Evolutionary conservation across 805 yeast genomes (phyloP).

Genomic region (Saccharomycopsis fibuligera): DNA sequence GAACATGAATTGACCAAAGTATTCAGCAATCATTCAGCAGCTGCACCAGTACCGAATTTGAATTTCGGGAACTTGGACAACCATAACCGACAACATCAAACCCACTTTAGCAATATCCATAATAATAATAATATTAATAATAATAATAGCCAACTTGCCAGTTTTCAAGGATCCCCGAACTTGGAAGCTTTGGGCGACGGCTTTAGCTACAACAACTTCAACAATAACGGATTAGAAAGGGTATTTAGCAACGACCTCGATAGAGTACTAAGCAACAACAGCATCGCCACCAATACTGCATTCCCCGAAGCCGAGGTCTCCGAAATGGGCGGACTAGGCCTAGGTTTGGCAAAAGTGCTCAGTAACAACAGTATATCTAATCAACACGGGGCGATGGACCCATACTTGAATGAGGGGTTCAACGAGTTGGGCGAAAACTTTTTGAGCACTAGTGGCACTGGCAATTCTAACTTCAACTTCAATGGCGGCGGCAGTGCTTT

Average conservation of each 20-base stretch:
- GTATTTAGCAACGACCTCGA: no score
- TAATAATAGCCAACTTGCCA: background rate
- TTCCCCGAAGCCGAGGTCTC: background rate
- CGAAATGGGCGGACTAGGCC: no score
- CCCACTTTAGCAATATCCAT: no score
- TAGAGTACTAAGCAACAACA: no score
- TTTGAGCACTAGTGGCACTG: background rate
- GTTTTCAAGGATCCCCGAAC: background rate
- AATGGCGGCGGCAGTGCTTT: no score
- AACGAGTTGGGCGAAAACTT: slow-evolving; percentile 1
- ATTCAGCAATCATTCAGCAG: no score
- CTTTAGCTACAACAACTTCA: no score
- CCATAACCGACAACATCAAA: no score
- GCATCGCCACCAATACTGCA: background rate
- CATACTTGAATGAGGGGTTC: background rate
- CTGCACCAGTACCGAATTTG: no score
- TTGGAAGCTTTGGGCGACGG: no score
- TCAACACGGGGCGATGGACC: background rate
- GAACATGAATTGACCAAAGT: no score
- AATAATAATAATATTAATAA: background rate
- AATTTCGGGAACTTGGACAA: background rate
- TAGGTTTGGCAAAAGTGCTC: slow-evolving; percentile 1
- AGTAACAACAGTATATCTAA: slow-evolving; percentile 6
- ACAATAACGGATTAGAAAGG: background rate
- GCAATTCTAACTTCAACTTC: no score